phyloP scores from a whole-genome alignment of 306 rosid species.

The Astragalus membranaceus region DNA sequence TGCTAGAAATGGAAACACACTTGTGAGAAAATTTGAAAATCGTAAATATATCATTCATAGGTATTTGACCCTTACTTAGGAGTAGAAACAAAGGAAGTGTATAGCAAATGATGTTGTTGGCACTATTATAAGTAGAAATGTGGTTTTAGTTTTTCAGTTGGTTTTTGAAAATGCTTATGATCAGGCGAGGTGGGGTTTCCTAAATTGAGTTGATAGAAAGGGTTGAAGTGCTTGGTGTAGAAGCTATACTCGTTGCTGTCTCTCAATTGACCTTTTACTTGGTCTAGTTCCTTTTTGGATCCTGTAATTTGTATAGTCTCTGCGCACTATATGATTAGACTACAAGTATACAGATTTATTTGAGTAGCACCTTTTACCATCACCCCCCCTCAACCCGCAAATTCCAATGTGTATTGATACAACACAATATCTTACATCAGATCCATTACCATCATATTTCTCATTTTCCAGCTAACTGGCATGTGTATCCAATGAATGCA shows the following conservation, averaged over 20 bases:
- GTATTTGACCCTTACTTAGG: neutral
- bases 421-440: too few relatives aligned
- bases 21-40: neutral
- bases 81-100: neutral
- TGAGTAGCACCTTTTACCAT: too few relatives aligned
- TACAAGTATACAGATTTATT: too few relatives aligned
- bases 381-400: too few relatives aligned
- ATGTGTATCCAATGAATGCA: too few relatives aligned
- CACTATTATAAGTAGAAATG: neutral
- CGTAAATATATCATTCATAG: neutral
- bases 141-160: constrained; percentile 1
- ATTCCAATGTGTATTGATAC: too few relatives aligned
- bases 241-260: neutral
- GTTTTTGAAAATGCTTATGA: neutral
- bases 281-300: neutral
- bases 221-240: neutral
- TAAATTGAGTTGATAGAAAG: constrained; percentile 6
- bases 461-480: too few relatives aligned
- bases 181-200: neutral
- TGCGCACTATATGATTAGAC: too few relatives aligned
- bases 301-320: neutral
- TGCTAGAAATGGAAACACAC: constrained; percentile 3
- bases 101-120: neutral
- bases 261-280: neutral
- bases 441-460: too few relatives aligned